Evolutionary conservation across 2,329 filamentous ascomycete species (phyloP), one percentile per base, ranked within the genome.

Genomic region (Neonectria sp.): DNA sequence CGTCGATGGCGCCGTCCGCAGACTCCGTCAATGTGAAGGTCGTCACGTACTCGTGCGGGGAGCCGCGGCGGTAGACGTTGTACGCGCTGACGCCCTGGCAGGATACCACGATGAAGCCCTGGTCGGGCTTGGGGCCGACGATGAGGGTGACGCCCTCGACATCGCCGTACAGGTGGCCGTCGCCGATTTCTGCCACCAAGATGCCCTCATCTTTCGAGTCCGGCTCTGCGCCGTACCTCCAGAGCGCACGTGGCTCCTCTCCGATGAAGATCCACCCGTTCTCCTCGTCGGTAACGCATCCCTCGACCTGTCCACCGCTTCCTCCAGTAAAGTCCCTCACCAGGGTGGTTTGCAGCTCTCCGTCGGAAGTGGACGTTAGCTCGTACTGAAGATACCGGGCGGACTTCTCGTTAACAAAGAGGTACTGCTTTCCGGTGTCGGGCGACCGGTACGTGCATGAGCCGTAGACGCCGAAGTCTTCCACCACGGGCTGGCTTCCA

Each of bases 321-420:
- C 86, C 86, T 1, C 82, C 85, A 2, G 79, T 82, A 57, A 88
- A 88, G 43, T 83, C 81, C n/a, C 86, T 82, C 2, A 88, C 84
- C 1, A 89, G 81, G 0, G 76, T 80, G 0, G 85, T 86, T 35
- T 82, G 73, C 1, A 88, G 80, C 1, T 81, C 80, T 6, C 82
- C 82, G 33, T 84, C 77, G 3, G 76, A 35, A 5, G 79, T 78
- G 0, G 83, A 77, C 0, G 82, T 82, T 1, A 88, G 76, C 64
- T 87, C 84, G 65, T 85, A 88, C 71, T 88, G 86, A 0, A 88
- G 82, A 68, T 88, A 88, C n/a, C 83, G 78, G 1, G 86, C 84
- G 0, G 84, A 81, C 68, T 88, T 88, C 57, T 84, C 83, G 69
- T 88, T 88, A 67, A 88, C 85, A 58, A 88, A 88, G 25, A 88